A percentile compares a stretch with the other conserved stretches of the same genome.
Conservation (phyloP, 441 rosid genomes). For the Gossypium schwendimanii region DNA sequence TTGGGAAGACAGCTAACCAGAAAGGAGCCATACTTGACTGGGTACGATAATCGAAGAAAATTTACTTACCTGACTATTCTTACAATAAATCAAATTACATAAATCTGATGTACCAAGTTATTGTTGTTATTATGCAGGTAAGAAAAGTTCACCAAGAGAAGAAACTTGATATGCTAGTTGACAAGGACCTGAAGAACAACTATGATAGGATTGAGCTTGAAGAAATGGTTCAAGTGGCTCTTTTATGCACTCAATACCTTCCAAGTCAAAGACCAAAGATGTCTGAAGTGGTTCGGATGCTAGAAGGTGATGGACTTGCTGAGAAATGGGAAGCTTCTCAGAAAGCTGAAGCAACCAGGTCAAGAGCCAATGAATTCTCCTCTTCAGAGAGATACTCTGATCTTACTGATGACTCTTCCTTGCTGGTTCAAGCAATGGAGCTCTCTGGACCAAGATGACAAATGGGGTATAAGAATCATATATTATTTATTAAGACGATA, state of each 20-base stretch:
- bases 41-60: constrained; percentile 36
- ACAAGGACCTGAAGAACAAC: constrained; percentile 66
- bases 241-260: constrained; percentile 71
- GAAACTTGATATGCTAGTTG: constrained; percentile 68
- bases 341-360: constrained; percentile 49
- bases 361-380: constrained; percentile 56
- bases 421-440: constrained; percentile 89
- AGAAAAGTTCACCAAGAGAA: constrained; percentile 81
- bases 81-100: not conserved
- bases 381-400: constrained; percentile 81
- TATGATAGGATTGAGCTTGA: constrained; percentile 75
- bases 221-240: constrained; percentile 82
- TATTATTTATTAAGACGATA: constrained; percentile 1
- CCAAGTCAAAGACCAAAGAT: constrained; percentile 83
- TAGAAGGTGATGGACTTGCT: constrained; percentile 91
- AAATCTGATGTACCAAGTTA: not conserved
- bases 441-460: constrained; percentile 88
- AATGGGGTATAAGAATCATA: not conserved
- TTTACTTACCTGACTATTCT: not conserved
- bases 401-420: constrained; percentile 77
- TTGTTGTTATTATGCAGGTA: constrained; percentile 35
- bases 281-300: constrained; percentile 94
- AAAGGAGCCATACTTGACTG: constrained; percentile 86
- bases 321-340: constrained; percentile 98
- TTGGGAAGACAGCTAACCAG: constrained; percentile 72